A percentile compares a stretch with the other conserved stretches of the same genome.
Conservation (phyloP, 495 filamentous ascomycete species). For the Penicillium desertorum region DNA sequence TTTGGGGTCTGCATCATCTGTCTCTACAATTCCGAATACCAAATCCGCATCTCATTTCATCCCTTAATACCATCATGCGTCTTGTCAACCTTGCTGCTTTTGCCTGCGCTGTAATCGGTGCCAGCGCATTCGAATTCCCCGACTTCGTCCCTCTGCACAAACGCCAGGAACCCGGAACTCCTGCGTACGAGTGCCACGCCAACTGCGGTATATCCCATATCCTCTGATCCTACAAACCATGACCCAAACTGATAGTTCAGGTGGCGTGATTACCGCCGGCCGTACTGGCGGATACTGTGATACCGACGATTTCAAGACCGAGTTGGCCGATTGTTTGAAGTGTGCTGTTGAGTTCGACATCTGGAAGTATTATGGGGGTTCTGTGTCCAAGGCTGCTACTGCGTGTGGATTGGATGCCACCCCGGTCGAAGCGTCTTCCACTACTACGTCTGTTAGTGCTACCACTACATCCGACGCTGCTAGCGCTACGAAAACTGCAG, state of each 20-base stretch:
- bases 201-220: slow-evolving; percentile 43
- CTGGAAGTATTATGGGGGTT: slow-evolving; percentile 47
- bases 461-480: slow-evolving; percentile 11
- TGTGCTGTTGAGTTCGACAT: slow-evolving; percentile 50
- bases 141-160: neutral
- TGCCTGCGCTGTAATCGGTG: neutral
- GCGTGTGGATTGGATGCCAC: slow-evolving; percentile 41
- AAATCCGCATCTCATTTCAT: neutral
- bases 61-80: slow-evolving; percentile 11
- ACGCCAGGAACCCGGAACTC: slow-evolving; percentile 36
- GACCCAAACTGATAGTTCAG: slow-evolving; percentile 20
- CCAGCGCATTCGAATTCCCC: neutral
- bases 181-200: slow-evolving; percentile 49
- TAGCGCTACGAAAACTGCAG: neutral
- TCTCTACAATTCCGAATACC: neutral
- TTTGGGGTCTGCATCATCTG: neutral
- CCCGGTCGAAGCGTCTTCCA: slow-evolving; percentile 29
- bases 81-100: neutral
- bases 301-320: slow-evolving; percentile 39
- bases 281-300: slow-evolving; percentile 39
- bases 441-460: slow-evolving; percentile 11
- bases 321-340: slow-evolving; percentile 43
- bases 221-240: neutral
- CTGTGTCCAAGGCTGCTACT: slow-evolving; percentile 32
- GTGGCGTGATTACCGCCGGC: slow-evolving; percentile 41